Conservation (phyloP, 2,329 filamentous ascomycete species). For the Phyllosticta citriasiana region DNA sequence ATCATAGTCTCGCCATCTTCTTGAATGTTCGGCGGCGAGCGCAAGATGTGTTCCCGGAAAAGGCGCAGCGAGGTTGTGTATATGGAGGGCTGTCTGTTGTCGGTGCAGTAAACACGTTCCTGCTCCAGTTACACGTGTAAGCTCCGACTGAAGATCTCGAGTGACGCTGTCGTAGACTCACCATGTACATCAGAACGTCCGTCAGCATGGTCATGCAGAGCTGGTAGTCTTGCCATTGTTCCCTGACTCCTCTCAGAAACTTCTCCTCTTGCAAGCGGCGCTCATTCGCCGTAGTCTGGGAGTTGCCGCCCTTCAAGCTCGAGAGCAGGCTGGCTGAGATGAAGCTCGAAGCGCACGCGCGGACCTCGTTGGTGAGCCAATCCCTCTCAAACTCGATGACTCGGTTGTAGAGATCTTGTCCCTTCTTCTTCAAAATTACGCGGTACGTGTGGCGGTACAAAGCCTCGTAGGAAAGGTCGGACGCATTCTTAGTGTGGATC, state of each 20-base stretch:
- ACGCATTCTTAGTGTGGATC: slow-evolving; percentile 89
- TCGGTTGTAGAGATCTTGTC: slow-evolving; percentile 66
- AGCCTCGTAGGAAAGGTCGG: slow-evolving; percentile 83
- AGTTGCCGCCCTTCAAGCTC: slow-evolving; percentile 36
- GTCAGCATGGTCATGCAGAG: slow-evolving; percentile 93
- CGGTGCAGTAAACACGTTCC: slow-evolving; percentile 73
- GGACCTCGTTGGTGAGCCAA: slow-evolving; percentile 70
- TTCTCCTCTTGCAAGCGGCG: slow-evolving; percentile 69
- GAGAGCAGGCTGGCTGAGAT: slow-evolving; percentile 60
- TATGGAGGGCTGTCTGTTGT: slow-evolving; percentile 65
- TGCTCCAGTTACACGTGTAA: slow-evolving; percentile 17
- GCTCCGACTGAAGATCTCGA: neutral
- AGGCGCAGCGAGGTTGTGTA: slow-evolving; percentile 77
- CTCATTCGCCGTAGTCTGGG: slow-evolving; percentile 59
- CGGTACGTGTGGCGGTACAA: slow-evolving; percentile 92
- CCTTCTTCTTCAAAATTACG: slow-evolving; percentile 81
- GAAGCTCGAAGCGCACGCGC: slow-evolving; percentile 58
- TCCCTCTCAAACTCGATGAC: slow-evolving; percentile 72
- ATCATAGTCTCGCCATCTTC: slow-evolving; percentile 47
- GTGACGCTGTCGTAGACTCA: slow-evolving; percentile 25
- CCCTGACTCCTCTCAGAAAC: slow-evolving; percentile 66
- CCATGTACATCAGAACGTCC: slow-evolving; percentile 94
- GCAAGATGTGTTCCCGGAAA: slow-evolving; percentile 78
- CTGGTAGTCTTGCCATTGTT: slow-evolving; percentile 81
- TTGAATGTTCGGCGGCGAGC: slow-evolving; percentile 39